Percentiles rank a stretch among this genome's conserved stretches.
These are phyloP conservation scores for Ceriops tagal DNA, from an alignment of 345 rosid genomes.

Conservation along the genomic window DNA sequence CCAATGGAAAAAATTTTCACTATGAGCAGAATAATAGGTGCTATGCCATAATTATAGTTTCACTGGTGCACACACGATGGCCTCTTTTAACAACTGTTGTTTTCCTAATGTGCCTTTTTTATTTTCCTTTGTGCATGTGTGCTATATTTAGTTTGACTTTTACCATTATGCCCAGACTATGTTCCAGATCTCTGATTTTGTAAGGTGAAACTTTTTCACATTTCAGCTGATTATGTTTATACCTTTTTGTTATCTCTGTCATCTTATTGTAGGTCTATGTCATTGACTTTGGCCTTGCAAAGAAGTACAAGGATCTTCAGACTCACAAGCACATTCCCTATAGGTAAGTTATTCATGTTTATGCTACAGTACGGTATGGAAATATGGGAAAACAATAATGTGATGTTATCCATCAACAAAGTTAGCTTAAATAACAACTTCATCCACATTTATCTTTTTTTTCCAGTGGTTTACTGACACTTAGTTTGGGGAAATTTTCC, in stretches of 20 bases:
- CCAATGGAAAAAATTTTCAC: too few relatives aligned
- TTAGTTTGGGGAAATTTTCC: neutral
- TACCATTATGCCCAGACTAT: too few relatives aligned
- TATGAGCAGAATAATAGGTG: too few relatives aligned
- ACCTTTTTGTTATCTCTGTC: neutral
- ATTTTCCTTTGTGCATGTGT: neutral
- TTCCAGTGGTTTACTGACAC: neutral
- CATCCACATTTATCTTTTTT: neutral
- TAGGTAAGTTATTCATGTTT: constrained; percentile 38
- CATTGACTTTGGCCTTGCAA: constrained; percentile 87
- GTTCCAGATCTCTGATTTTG: too few relatives aligned
- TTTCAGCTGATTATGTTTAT: too few relatives aligned
- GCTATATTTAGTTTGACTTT: too few relatives aligned
- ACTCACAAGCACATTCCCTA: constrained; percentile 86
- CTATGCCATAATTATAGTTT: too few relatives aligned
- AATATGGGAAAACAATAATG: neutral
- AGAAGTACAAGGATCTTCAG: constrained; percentile 89
- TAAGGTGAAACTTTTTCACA: too few relatives aligned
- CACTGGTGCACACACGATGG: too few relatives aligned
- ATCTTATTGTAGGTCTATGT: constrained; percentile 50
- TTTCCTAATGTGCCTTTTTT: neutral
- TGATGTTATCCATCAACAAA: neutral
- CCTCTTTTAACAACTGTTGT: neutral
- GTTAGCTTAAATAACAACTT: neutral
- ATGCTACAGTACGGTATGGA: neutral